Percentiles rank a stretch among this genome's conserved stretches.
Conservation (phyloP, 306 rosid species). For the Glycyrrhiza uralensis region DNA sequence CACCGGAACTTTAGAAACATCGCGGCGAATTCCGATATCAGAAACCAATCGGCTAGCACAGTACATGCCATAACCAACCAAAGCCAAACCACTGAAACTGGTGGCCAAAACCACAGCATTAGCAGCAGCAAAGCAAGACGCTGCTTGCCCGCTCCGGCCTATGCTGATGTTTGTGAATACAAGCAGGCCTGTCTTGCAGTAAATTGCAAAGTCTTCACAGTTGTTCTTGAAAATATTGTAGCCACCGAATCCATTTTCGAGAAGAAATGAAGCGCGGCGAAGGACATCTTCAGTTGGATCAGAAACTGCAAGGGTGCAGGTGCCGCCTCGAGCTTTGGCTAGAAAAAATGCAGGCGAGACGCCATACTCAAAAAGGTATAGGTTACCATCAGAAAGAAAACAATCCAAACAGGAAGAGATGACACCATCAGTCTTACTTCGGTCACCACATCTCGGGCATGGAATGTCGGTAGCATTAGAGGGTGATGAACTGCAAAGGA, state of each 20-base stretch:
- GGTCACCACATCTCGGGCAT: constrained; percentile 69
- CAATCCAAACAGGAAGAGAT: constrained; percentile 82
- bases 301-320: constrained; percentile 67
- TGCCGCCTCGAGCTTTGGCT: constrained; percentile 83
- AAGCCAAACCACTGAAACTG: constrained; percentile 49
- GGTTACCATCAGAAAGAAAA: constrained; percentile 65
- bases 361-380: constrained; percentile 69
- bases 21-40: constrained; percentile 69
- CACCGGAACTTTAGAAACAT: constrained; percentile 64
- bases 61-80: constrained; percentile 51
- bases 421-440: constrained; percentile 50
- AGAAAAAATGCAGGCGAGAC: constrained; percentile 46
- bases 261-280: constrained; percentile 67
- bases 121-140: constrained; percentile 56
- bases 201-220: constrained; percentile 84
- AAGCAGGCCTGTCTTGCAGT: constrained; percentile 91
- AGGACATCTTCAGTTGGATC: constrained; percentile 61
- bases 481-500: constrained; percentile 59
- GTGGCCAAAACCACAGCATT: constrained; percentile 53
- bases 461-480: constrained; percentile 42
- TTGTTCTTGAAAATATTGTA: constrained; percentile 69
- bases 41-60: constrained; percentile 53
- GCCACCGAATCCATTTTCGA: constrained; percentile 65
- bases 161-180: constrained; percentile 48
- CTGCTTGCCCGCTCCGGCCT: constrained; percentile 76